phyloP scores from a whole-genome alignment of 2,329 filamentous ascomycete genomes.

The Lasiodiplodia theobromae region DNA sequence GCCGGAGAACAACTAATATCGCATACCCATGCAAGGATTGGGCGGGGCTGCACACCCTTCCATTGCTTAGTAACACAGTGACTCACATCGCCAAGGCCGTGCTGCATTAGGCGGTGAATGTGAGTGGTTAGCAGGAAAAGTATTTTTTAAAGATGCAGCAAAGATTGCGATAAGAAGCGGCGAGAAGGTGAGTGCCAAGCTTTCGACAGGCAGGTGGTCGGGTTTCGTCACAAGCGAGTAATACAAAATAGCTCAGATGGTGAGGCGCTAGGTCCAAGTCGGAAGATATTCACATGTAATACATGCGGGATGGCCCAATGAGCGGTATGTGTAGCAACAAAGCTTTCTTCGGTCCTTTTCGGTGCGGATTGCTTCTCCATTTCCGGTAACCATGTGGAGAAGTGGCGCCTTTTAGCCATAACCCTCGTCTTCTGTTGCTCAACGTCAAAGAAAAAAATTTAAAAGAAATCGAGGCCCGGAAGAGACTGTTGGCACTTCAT shows the following conservation, averaged over 20 bases:
- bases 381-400: slow-evolving; percentile 6
- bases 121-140: background rate
- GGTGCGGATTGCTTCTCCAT: background rate
- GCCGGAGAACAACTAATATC: slow-evolving; percentile 4
- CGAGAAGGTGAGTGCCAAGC: background rate
- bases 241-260: background rate
- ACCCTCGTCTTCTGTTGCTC: background rate
- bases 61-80: background rate
- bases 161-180: background rate
- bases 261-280: background rate
- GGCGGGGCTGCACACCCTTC: background rate
- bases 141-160: background rate
- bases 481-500: too few species aligned
- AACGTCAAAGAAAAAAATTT: background rate
- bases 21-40: too few species aligned
- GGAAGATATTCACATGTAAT: background rate
- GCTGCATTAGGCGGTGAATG: background rate
- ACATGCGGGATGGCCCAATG: background rate
- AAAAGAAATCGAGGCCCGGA: background rate
- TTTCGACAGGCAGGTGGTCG: background rate
- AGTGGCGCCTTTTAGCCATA: background rate
- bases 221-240: background rate
- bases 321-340: background rate
- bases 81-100: background rate
- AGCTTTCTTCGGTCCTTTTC: background rate